These are phyloP conservation scores for Evernia prunastri DNA, from an alignment of 495 filamentous ascomycete genomes.

Conservation along the genomic window DNA sequence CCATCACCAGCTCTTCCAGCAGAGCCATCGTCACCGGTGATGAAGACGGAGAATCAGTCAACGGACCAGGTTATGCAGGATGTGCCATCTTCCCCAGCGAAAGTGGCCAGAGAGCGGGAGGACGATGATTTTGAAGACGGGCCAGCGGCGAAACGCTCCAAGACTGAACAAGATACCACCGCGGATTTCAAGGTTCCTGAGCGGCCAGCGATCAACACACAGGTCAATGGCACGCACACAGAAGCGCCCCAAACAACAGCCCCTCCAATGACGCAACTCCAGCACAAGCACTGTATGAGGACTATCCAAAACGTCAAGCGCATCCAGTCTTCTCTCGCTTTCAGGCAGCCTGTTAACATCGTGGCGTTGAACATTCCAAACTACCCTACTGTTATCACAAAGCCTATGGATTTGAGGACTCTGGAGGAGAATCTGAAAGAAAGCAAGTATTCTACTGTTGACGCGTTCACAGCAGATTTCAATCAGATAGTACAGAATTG, in stretches of 20 bases:
- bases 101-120: constrained; percentile 65
- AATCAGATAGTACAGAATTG: constrained; percentile 69
- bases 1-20: constrained; percentile 22
- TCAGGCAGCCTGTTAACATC: constrained; percentile 68
- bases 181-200: constrained; percentile 38
- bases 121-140: constrained; percentile 61
- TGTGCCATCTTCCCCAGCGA: constrained; percentile 42
- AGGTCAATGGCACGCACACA: constrained; percentile 20
- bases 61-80: constrained; percentile 38
- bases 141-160: constrained; percentile 70
- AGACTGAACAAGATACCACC: constrained; percentile 44
- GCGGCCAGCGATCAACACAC: constrained; percentile 30
- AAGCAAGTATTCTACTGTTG: constrained; percentile 55
- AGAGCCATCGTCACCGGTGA: constrained; percentile 2
- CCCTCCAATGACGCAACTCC: constrained; percentile 45
- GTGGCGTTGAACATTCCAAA: constrained; percentile 59
- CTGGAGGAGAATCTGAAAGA: constrained; percentile 75
- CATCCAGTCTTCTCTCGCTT: constrained; percentile 65
- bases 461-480: constrained; percentile 65
- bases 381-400: constrained; percentile 64
- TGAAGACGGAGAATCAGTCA: neutral
- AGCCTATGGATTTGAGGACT: constrained; percentile 74
- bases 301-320: constrained; percentile 70
- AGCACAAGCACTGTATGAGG: constrained; percentile 48
- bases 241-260: constrained; percentile 18